Evolutionary conservation across 768 basidiomycete species (phyloP), one percentile per base, ranked within the genome.

Genomic region (Leccinum truebloodii): DNA sequence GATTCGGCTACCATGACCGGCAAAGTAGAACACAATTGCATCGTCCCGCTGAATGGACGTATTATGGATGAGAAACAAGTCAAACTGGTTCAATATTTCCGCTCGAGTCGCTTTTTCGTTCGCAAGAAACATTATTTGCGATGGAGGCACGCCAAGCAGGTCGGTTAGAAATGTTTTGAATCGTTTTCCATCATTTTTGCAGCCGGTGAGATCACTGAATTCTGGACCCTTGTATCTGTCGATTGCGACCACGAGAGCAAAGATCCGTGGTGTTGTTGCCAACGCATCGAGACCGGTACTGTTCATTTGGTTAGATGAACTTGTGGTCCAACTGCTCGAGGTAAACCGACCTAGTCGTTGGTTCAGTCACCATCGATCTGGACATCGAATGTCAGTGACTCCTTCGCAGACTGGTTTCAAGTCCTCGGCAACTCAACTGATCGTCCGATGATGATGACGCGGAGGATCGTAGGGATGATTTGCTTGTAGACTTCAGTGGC

Each of bases 1-100:
- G 0, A 16, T 4, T 22, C 4, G 68, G 18, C 54, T 44, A 0
- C 68, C 67, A 26, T 69, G 67, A 4, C 67, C 67, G 0, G 67
- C 65, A 14, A 59, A 69, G 16, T 55, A 69, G 61, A 69, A 64
- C 1, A 69, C 3, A 16, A 69, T 69, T 13, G 57, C 46, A 14
- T 69, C 68, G 34, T 65, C 54, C 28, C 52, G 55, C n/a, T 55
- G 55, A 3, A 69, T 57, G 4, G 55, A 12, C 1, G 18, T 10
- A 7, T 69, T 69, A 0, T 52, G 8, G 12, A 64, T 28, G 0
- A 69, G 54, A 52, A 69, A 69, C 4, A 4, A 9, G 4, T 59
- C 9, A 14, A 69, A 69, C 3, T 55, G 49, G 0, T 16, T 26
- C 2, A 60, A 5, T 18, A 69, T 64, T 41, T 34, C 53, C 9